Base-by-base conservation (phyloP, 2,329 filamentous ascomycete genomes). In the Tolypocladium album region DNA sequence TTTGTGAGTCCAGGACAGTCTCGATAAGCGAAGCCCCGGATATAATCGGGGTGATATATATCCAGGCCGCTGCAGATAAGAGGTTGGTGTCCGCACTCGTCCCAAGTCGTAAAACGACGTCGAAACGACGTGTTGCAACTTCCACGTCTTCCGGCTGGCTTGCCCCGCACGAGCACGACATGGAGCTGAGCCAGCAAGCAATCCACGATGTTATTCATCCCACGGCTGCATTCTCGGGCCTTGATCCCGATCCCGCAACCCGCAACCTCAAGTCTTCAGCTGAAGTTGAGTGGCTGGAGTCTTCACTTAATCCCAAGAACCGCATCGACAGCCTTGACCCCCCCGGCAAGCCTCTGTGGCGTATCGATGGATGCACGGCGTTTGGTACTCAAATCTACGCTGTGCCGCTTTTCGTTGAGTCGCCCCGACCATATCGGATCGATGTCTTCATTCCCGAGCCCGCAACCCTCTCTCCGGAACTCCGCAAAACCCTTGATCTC, bases 261-360 rank as follows among this genome's bases (percentile, higher is more conserved):
- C 20, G n/a, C 38, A 58, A 62, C 36, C 8, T 45, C 20, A 7
- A 39, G 36, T 1, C 34, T 6, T n/a, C 24, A 20, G 22, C 27
- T 2, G 47, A 59, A 12, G 47, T 55, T 36, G 40, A 65, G 17
- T 86, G 83, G 83, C 67, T 70, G 15, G 62, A 68, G 3, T 85
- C 82, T 6, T 70, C 74, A 47, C 72, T 85, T 50, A 86, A 86
- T 63, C 83, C 83, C 9, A 84, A 82, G 68, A 86, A 85, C 65
- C 77, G 83, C 61, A 80, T 86, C 67, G 77, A 85, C 67, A 83
- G 81, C 63, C 76, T 86, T 20, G 76, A 75, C 3, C 69, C 73
- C 9, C 75, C 76, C 2, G 57, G 65, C 17, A 64, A 71, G 0
- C 76, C 82, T 2, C 69, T 81, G 9, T 87, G 83, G 83, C 77